phyloP scores from a whole-genome alignment of 2,329 filamentous ascomycete genomes.

The Neonectria coccinea region DNA sequence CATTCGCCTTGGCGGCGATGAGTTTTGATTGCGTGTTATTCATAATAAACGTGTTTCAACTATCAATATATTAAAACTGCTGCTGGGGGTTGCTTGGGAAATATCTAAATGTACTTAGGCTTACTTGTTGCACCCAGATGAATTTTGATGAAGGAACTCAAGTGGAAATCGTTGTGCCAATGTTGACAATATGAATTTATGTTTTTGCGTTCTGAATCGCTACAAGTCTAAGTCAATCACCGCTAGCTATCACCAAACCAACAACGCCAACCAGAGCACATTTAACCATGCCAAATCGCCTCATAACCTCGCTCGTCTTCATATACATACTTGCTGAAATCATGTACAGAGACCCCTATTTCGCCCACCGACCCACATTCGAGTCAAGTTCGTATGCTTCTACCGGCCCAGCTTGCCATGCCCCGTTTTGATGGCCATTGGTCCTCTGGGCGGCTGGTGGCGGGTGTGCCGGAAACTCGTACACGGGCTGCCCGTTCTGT shows the following conservation, averaged over 20 bases:
- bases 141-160: too few relatives aligned
- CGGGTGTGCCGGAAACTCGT: conserved; percentile 30
- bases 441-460: conserved; percentile 29
- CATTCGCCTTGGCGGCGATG: too few relatives aligned
- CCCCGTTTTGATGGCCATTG: conserved; percentile 33
- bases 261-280: conserved; percentile 29
- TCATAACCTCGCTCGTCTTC: conserved; percentile 1
- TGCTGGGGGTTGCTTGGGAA: too few relatives aligned
- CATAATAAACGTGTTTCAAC: too few relatives aligned
- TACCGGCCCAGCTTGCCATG: conserved; percentile 54
- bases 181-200: too few relatives aligned
- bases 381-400: conserved; percentile 50
- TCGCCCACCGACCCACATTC: conserved; percentile 30
- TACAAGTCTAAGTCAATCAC: not conserved
- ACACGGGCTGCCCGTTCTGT: conserved; percentile 30
- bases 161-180: too few relatives aligned
- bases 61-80: too few relatives aligned
- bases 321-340: not conserved
- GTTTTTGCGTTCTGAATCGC: conserved; percentile 3
- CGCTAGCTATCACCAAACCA: conserved; percentile 15
- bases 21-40: too few relatives aligned
- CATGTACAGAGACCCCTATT: conserved; percentile 1
- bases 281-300: conserved; percentile 7
- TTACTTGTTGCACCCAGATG: too few relatives aligned
- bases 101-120: too few relatives aligned